phyloP scores from a whole-genome alignment of 140 eudicot species.

The Bidens hawaiensis region DNA sequence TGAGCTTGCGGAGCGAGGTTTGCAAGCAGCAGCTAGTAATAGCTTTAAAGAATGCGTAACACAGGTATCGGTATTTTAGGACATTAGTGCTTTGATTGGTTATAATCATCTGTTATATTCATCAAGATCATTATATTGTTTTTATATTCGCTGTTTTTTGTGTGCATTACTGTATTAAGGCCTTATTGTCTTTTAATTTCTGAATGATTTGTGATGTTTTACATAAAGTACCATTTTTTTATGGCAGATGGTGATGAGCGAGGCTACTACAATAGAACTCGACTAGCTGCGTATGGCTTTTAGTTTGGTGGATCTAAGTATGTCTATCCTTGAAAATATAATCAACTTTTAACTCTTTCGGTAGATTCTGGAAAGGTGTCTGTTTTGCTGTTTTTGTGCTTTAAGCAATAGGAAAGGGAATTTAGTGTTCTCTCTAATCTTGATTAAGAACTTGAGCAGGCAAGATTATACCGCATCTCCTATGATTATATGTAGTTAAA shows the following conservation, averaged over 20 bases:
- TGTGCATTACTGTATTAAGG: neutral
- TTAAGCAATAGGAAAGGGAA: slow-evolving; percentile 6
- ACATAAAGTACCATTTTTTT: slow-evolving; percentile 10
- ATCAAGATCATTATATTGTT: neutral
- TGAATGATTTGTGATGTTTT: slow-evolving; percentile 1
- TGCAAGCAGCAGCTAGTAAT: slow-evolving; percentile 41
- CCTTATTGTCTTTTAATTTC: neutral
- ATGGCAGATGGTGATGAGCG: slow-evolving; percentile 66
- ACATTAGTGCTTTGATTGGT: no score
- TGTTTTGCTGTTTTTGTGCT: neutral
- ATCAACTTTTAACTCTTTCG: neutral
- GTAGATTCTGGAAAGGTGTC: neutral
- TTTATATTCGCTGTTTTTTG: no score
- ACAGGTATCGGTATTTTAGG: slow-evolving; percentile 61
- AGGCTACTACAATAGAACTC: slow-evolving; percentile 30
- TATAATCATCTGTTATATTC: no score
- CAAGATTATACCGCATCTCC: neutral
- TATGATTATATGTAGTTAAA: no score
- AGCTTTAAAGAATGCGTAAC: slow-evolving; percentile 55
- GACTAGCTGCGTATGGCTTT: slow-evolving; percentile 33
- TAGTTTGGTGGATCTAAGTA: slow-evolving; percentile 6
- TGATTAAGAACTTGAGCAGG: neutral
- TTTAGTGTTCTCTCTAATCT: neutral
- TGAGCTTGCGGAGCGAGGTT: slow-evolving; percentile 95
- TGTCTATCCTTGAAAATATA: neutral